phyloP scores from a whole-genome alignment of 176 grass and related monocot genomes.

The Areca catechu region DNA sequence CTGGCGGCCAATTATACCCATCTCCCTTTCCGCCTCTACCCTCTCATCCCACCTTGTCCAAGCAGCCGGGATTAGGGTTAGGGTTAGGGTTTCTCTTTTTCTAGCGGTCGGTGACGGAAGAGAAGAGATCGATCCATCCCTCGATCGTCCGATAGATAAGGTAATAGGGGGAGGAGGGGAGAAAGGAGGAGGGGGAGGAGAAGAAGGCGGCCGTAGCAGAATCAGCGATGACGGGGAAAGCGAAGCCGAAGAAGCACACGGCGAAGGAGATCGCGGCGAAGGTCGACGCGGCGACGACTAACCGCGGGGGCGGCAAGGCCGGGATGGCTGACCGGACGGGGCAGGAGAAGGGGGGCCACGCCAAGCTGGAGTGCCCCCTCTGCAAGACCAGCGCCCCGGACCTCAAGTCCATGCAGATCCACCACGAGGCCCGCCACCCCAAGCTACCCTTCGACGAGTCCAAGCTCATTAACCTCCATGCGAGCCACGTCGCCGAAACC shows the following conservation, averaged over 20 bases:
- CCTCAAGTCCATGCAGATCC: slow-evolving; percentile 97
- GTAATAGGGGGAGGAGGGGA: background rate
- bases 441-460: slow-evolving; percentile 81
- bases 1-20: no score
- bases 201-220: background rate
- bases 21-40: no score
- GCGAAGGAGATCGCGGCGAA: slow-evolving; percentile 95
- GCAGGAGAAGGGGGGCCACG: slow-evolving; percentile 83
- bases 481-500: background rate
- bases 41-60: no score
- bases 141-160: no score
- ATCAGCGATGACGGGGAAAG: slow-evolving; percentile 80
- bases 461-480: slow-evolving; percentile 78
- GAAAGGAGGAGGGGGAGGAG: background rate
- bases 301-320: slow-evolving; percentile 80
- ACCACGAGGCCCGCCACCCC: slow-evolving; percentile 87
- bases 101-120: no score
- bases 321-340: slow-evolving; percentile 62
- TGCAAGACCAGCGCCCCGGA: slow-evolving; percentile 76
- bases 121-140: no score
- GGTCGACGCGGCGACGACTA: slow-evolving; percentile 88
- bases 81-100: no score
- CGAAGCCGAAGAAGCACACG: slow-evolving; percentile 99
- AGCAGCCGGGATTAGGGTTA: no score
- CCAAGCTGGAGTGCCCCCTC: slow-evolving; percentile 77